phyloP scores from a whole-genome alignment of 2,329 filamentous ascomycete genomes.

The Colletotrichum siamense region DNA sequence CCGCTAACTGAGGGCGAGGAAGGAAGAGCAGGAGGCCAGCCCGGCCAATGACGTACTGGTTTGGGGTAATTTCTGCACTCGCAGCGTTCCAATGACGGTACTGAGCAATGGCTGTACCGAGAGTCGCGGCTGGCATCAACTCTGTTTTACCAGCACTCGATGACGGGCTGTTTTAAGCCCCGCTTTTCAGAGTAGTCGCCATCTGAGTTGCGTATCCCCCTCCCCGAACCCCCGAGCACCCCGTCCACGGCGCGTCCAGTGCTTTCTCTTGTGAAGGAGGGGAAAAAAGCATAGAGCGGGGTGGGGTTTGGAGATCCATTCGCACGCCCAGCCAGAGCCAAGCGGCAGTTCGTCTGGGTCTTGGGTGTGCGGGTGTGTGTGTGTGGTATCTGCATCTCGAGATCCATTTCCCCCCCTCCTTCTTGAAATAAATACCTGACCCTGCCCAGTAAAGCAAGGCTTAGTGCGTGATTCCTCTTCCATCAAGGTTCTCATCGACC shows the following conservation, averaged over 20 bases:
- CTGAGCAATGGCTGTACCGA: background rate
- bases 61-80: background rate
- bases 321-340: background rate
- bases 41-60: slow-evolving; percentile 11
- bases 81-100: background rate
- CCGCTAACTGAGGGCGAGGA: background rate
- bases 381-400: background rate
- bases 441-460: slow-evolving; percentile 10
- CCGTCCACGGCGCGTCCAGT: background rate
- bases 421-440: slow-evolving; percentile 20
- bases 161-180: slow-evolving; percentile 1
- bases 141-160: slow-evolving; percentile 1
- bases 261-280: background rate
- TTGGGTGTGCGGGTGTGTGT: background rate
- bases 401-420: background rate
- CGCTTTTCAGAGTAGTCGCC: slow-evolving; percentile 2
- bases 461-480: slow-evolving; percentile 11
- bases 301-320: slow-evolving; percentile 19
- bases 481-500: slow-evolving; percentile 24
- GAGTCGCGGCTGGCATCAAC: slow-evolving; percentile 3
- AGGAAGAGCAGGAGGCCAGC: background rate
- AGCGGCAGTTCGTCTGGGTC: slow-evolving; percentile 13
- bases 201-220: background rate
- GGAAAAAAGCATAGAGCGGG: background rate
- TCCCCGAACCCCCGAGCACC: slow-evolving; percentile 21